A percentile compares a stretch with the other conserved stretches of the same genome.
These are phyloP conservation scores for Eugenia klotzschiana DNA, from an alignment of 441 rosid genomes.

Conservation along the genomic window DNA sequence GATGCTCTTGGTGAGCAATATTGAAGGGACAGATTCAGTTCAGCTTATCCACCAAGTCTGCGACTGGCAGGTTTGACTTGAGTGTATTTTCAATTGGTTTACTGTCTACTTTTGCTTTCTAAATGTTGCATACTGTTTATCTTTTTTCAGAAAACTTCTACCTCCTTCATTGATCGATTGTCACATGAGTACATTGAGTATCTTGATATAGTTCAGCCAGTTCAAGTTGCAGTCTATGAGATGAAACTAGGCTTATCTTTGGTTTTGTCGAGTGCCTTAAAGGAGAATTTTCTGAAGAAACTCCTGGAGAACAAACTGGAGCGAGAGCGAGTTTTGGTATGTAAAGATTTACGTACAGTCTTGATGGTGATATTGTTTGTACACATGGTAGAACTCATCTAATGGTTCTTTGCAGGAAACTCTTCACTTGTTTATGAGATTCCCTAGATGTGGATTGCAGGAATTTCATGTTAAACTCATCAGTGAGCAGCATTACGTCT, in stretches of 20 bases:
- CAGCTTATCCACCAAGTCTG: constrained; percentile 39
- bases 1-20: constrained; percentile 24
- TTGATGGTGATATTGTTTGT: background rate
- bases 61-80: constrained; percentile 63
- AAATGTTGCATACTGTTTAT: background rate
- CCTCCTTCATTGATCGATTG: constrained; percentile 45
- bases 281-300: constrained; percentile 21
- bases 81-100: background rate
- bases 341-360: background rate
- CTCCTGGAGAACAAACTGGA: constrained; percentile 35
- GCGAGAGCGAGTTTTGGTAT: constrained; percentile 50
- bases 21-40: constrained; percentile 28
- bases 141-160: constrained; percentile 60
- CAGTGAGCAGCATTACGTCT: constrained; percentile 15
- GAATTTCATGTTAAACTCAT: constrained; percentile 14
- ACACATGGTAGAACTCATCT: background rate
- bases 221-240: constrained; percentile 88
- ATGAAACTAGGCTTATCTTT: constrained; percentile 81
- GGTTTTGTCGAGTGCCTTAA: constrained; percentile 36
- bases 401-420: constrained; percentile 34
- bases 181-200: constrained; percentile 57
- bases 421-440: constrained; percentile 62
- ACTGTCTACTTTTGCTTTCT: background rate
- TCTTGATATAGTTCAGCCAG: constrained; percentile 68
- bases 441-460: constrained; percentile 39